Conservation (phyloP, 208 protist genomes). For the Trypanosoma rangeli region DNA sequence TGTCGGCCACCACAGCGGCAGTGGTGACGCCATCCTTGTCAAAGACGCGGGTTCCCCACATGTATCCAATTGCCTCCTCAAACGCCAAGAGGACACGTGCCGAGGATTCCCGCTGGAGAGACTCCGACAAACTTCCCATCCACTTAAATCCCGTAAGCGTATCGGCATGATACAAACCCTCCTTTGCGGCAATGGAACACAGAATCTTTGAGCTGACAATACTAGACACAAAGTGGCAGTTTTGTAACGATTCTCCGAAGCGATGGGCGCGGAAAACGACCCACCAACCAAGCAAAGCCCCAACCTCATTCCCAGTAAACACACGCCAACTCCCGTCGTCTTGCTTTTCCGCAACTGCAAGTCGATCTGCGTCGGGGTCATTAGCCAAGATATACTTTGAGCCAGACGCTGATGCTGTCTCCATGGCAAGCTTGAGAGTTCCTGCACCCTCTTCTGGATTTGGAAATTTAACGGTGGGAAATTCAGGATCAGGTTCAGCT, state of each 20-base stretch:
- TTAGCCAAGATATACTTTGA: slow-evolving; percentile 96
- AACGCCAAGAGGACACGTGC: slow-evolving; percentile 79
- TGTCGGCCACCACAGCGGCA: slow-evolving; percentile 90
- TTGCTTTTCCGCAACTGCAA: slow-evolving; percentile 93
- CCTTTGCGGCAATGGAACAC: slow-evolving; percentile 86
- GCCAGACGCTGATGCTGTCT: slow-evolving; percentile 58
- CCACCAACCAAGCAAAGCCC: slow-evolving; percentile 95
- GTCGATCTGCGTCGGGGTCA: slow-evolving; percentile 98
- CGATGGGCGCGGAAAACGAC: slow-evolving; percentile 61
- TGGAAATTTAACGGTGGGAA: slow-evolving; percentile 97
- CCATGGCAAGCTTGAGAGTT: slow-evolving; percentile 87
- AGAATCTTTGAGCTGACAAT: slow-evolving; percentile 92
- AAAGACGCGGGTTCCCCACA: slow-evolving; percentile 86
- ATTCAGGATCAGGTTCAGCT: slow-evolving; percentile 95
- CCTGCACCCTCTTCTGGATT: slow-evolving; percentile 98
- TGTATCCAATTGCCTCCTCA: slow-evolving; percentile 98
- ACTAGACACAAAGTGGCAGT: slow-evolving; percentile 63
- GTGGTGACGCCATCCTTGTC: slow-evolving; percentile 98
- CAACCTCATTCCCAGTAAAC: slow-evolving; percentile 98
- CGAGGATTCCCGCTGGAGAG: slow-evolving; percentile 63
- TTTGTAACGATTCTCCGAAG: slow-evolving; percentile 37
- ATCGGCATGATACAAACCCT: slow-evolving; percentile 92
- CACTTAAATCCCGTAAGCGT: slow-evolving; percentile 99
- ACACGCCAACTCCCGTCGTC: slow-evolving; percentile 86
- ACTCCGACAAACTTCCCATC: slow-evolving; percentile 91